Percentiles rank a stretch among this genome's conserved stretches.
Conservation (phyloP, 1,139 yeast species). For the Torulaspora pretoriensis region DNA sequence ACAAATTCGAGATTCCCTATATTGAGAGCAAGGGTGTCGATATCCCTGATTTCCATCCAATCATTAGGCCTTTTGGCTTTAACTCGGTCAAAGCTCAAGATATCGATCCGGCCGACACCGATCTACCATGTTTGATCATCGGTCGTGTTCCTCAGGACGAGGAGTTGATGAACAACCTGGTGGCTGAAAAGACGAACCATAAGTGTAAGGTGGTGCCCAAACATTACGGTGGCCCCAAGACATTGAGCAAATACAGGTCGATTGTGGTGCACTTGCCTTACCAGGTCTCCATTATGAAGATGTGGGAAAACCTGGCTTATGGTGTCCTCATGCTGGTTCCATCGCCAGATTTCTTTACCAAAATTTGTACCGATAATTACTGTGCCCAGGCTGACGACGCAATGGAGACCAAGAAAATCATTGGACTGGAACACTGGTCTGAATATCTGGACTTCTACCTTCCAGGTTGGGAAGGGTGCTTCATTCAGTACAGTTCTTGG, state of each 20-base stretch:
- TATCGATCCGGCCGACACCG: not conserved
- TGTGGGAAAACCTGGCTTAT: slow-evolving; percentile 14
- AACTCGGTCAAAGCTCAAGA: not conserved
- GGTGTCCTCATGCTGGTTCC: slow-evolving; percentile 11
- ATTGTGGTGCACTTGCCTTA: slow-evolving; percentile 12
- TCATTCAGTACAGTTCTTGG: slow-evolving; percentile 11
- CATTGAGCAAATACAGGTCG: slow-evolving; percentile 7
- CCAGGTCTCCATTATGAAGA: slow-evolving; percentile 14
- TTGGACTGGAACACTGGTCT: slow-evolving; percentile 9
- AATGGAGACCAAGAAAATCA: slow-evolving; percentile 3
- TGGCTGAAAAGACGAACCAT: slow-evolving; percentile 4
- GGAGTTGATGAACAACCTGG: slow-evolving; percentile 4
- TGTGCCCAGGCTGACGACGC: slow-evolving; percentile 1
- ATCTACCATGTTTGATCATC: slow-evolving; percentile 8
- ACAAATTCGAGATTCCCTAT: slow-evolving; percentile 9
- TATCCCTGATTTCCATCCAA: slow-evolving; percentile 3
- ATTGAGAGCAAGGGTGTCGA: slow-evolving; percentile 6
- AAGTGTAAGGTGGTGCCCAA: slow-evolving; percentile 5
- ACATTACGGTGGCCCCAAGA: slow-evolving; percentile 13
- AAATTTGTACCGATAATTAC: slow-evolving; percentile 3
- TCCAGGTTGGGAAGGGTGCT: slow-evolving; percentile 11
- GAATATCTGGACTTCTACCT: slow-evolving; percentile 11
- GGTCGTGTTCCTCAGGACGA: slow-evolving; percentile 7
- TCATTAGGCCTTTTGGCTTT: slow-evolving; percentile 13
- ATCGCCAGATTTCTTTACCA: slow-evolving; percentile 9